Base-by-base conservation (phyloP, 495 filamentous ascomycete species). In the Aspergillus asperescens region DNA sequence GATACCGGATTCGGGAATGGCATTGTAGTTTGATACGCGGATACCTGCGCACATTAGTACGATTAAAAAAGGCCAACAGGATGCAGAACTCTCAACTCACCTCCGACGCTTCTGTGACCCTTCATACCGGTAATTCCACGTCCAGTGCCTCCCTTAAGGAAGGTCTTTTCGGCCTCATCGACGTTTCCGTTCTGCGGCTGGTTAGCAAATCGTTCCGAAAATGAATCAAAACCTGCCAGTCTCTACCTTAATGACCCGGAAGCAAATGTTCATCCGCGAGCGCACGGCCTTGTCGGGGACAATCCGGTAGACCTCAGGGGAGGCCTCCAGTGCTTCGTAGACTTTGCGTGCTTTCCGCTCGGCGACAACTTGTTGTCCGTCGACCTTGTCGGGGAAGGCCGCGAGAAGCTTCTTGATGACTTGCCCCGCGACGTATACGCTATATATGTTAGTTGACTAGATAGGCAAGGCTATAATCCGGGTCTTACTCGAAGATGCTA, bases 241-340 rank as follows among this genome's bases (percentile, higher is more conserved):
- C 3, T 64, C 48, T 48, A 76, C 74, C 63, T 73, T 72, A 50
- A 52, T 76, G 4, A 92, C 80, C 18, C 90, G 77, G 75, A 93
- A 93, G 74, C 90, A 96, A 40, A 95, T 83, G 67, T 96, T 96
- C 88, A 95, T 95, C 34, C 89, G 73, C 51, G 86, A 90, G 38
- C 91, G 82, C 7, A 81, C 83, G 41, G 68, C 71, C 70, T 84
- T 86, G 54, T 84, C 77, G 0, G 88, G 85, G 4, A 96, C 86
- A 18, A 95, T 78, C 35, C 68, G 71, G 69, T 90, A 95, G 20
- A 82, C 72, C 0, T 80, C 65, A 0, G 84, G 81, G 62, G 86
- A 74, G n/a, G 75, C 78, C 55, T 93, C 90, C 32, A 96, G 73
- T 3, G 80, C 80, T 0, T 68, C 73, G 63, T 96, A 96, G 48